Evolutionary conservation across 305 asterid species (phyloP).

Genomic region (Stenogyne calaminthoides): DNA sequence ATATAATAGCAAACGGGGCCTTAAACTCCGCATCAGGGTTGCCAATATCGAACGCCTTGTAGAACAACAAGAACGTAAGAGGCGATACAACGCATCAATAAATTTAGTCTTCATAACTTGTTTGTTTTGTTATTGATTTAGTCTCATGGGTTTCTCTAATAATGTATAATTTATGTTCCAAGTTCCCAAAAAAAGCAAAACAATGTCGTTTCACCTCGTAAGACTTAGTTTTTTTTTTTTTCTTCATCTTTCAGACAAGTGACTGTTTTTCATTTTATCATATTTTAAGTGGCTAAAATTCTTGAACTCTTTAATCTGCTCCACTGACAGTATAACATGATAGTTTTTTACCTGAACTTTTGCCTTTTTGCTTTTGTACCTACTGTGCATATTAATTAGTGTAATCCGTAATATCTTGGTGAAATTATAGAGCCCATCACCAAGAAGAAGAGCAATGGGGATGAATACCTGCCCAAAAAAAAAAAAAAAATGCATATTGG

Average conservation of each 20-base stretch:
- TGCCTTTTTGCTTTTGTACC: slow-evolving; percentile 30
- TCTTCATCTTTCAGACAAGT: too few species aligned
- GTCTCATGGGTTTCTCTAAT: too few species aligned
- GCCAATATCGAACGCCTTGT: slow-evolving; percentile 79
- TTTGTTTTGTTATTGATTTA: too few species aligned
- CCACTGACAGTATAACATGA: neutral
- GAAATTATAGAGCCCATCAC: slow-evolving; percentile 84
- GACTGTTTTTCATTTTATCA: too few species aligned
- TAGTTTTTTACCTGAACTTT: slow-evolving; percentile 38
- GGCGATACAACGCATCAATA: slow-evolving; percentile 76
- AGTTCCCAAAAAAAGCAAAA: too few species aligned
- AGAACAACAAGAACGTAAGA: slow-evolving; percentile 60
- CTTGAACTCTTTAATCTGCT: too few species aligned
- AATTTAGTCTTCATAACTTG: too few species aligned
- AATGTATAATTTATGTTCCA: too few species aligned
- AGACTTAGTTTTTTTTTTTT: too few species aligned
- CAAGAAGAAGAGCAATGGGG: slow-evolving; percentile 76
- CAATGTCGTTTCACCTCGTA: too few species aligned
- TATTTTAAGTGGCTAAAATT: too few species aligned
- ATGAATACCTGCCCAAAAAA: slow-evolving; percentile 65
- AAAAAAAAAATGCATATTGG: neutral
- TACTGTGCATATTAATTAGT: slow-evolving; percentile 35
- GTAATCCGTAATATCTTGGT: slow-evolving; percentile 50
- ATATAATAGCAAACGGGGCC: slow-evolving; percentile 72
- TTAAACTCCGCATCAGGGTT: slow-evolving; percentile 71